Percentiles rank a stretch among this genome's conserved stretches.
Evolutionary conservation across 164 flowering plant species (phyloP).

Genomic region (Annona cherimola): DNA sequence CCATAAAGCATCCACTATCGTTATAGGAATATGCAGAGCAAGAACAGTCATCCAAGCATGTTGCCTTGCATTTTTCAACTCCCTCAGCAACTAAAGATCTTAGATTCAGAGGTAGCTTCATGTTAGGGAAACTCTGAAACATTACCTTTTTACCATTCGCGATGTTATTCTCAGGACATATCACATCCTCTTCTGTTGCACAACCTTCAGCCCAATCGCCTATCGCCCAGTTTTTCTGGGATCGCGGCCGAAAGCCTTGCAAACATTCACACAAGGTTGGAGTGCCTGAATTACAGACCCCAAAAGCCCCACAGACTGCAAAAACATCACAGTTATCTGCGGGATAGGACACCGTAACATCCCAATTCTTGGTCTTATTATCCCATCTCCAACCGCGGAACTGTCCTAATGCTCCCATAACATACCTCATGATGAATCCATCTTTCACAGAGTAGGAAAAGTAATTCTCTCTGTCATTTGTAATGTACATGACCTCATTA

Average conservation of each 20-base stretch:
- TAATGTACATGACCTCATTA: conserved; percentile 3
- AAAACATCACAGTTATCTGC: conserved; percentile 9
- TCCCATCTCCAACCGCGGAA: conserved; percentile 11
- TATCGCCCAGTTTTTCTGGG: conserved; percentile 8
- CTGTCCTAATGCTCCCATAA: conserved; percentile 17
- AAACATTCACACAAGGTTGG: conserved; percentile 10
- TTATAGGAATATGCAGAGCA: conserved; percentile 18
- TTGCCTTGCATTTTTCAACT: conserved; percentile 6
- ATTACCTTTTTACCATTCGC: neutral
- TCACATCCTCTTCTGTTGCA: conserved; percentile 8
- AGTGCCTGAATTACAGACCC: conserved; percentile 11
- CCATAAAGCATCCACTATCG: conserved; percentile 5
- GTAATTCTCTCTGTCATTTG: conserved; percentile 9
- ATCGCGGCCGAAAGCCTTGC: conserved; percentile 13
- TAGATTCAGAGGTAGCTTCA: conserved; percentile 1
- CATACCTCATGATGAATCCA: conserved; percentile 4
- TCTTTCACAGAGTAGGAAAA: conserved; percentile 6
- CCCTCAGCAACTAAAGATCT: neutral
- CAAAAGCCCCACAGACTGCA: conserved; percentile 20
- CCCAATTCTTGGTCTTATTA: conserved; percentile 1
- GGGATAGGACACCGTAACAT: conserved; percentile 17
- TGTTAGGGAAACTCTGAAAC: neutral
- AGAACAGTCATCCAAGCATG: conserved; percentile 17
- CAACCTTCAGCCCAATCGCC: conserved; percentile 16
- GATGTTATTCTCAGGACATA: conserved; percentile 1